A percentile compares a stretch with the other conserved stretches of the same genome.
These are phyloP conservation scores for Puccinia novopanici DNA, from an alignment of 1,284 basidiomycete genomes.

Conservation along the genomic window DNA sequence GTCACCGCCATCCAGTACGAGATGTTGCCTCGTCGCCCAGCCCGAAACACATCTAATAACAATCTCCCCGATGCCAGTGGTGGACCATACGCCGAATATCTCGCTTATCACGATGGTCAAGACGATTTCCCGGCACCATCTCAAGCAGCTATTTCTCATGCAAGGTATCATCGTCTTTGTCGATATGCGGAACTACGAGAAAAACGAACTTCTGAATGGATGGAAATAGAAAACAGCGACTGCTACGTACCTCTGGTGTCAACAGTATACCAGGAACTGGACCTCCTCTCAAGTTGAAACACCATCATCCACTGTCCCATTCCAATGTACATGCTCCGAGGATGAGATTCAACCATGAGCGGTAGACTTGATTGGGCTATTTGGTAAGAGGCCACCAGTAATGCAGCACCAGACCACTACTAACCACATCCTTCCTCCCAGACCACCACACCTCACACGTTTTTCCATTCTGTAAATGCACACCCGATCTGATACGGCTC, in stretches of 20 bases:
- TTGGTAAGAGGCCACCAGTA: neutral
- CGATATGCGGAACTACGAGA: neutral
- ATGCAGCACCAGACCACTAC: neutral
- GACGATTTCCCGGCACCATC: too few species aligned
- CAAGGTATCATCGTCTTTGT: neutral
- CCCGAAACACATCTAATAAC: too few species aligned
- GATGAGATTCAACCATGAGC: neutral
- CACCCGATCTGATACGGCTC: neutral
- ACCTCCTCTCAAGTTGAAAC: neutral
- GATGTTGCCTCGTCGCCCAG: too few species aligned
- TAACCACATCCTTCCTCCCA: neutral
- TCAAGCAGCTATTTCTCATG: neutral
- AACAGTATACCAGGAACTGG: neutral
- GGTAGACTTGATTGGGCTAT: neutral
- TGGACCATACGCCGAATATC: too few species aligned
- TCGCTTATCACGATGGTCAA: too few species aligned
- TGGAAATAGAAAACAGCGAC: neutral
- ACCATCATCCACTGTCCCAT: neutral
- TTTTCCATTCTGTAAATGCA: slow-evolving; percentile 35
- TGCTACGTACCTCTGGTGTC: neutral
- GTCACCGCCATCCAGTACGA: too few species aligned
- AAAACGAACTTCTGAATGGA: neutral
- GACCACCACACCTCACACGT: too few species aligned
- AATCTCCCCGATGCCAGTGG: too few species aligned
- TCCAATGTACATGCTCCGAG: neutral